phyloP scores from a whole-genome alignment of 148 eudicot genomes.

The Camellia granthamiana region DNA sequence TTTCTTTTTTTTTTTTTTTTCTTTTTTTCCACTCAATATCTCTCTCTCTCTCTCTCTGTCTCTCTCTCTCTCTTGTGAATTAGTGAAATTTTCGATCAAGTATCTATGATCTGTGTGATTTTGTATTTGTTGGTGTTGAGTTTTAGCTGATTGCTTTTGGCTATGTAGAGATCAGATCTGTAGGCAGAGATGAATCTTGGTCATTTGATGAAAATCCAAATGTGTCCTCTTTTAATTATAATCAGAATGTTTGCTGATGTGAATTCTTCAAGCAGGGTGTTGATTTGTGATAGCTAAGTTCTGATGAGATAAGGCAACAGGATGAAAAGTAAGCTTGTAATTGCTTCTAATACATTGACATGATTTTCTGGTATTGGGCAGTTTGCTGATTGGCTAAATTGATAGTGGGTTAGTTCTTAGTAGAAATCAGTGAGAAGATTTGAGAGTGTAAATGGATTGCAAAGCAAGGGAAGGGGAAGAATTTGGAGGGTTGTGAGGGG shows the following conservation, averaged over 20 bases:
- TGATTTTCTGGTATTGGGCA: neutral
- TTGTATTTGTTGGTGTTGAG: neutral
- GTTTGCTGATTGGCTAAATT: neutral
- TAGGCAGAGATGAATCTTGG: neutral
- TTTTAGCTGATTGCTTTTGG: constrained; percentile 28
- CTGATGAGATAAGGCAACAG: neutral
- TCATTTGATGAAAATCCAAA: neutral
- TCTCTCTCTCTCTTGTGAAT: neutral
- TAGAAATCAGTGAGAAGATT: neutral
- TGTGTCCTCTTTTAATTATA: neutral
- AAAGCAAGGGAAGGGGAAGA: too few relatives aligned
- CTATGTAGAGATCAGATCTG: constrained; percentile 45
- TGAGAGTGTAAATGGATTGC: too few relatives aligned
- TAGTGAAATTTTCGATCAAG: neutral
- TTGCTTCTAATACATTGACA: neutral
- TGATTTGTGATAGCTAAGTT: neutral
- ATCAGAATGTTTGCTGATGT: neutral
- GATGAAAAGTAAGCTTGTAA: neutral
- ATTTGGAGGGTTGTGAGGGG: too few relatives aligned
- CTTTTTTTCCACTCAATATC: too few relatives aligned
- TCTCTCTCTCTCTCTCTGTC: neutral
- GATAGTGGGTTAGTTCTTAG: neutral
- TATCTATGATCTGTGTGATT: neutral
- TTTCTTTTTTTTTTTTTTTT: neutral
- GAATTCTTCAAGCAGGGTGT: neutral